Evolutionary conservation across 805 yeast genomes (phyloP), one percentile per base, ranked within the genome.

Genomic region (Kockiozyma suomiensis): DNA sequence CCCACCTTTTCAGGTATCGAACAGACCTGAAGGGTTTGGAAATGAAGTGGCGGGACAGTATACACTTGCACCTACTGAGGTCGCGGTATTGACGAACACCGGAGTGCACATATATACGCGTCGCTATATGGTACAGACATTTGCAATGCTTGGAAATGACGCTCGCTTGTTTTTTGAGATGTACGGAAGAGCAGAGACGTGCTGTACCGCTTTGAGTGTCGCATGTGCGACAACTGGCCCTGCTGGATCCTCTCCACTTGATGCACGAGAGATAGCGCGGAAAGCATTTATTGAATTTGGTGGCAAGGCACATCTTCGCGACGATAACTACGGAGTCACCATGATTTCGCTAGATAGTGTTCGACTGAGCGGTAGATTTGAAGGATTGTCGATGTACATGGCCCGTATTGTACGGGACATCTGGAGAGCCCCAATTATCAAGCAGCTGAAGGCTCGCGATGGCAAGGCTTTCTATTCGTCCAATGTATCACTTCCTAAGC

Each of bases 21-120:
- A 82, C 45, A 83, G 83, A 47, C 96, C 96, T 21, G 83, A 79
- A 67, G 97, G 97, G 1, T 90, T 85, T 70, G 89, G 90, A 8
- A 92, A 93, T 71, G 85, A 85, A 60, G 84, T 89, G 73, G 96
- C 97, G 0, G 85, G 93, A 5, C 97, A 92, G 69, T 93, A 90
- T 70, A 82, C 85, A 17, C 74, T 82, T 19, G 84, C 89, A 0
- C 80, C 88, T 48, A 46, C 68, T 2, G 84, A 83, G 68, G 81
- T 92, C 70, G 97, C 96, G 0, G 85, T 93, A 0, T 76, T 94
- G 68, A 92, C 99, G 1, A 84, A 82, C 67, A 82, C 83, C 19
- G 91, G 96, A 1, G 82, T 93, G 38, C 86, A 85, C 68, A 80
- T 89, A 21, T 90, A 85, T 72, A 85, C 86, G 65, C 86, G 86